Evolutionary conservation across 805 yeast genomes (phyloP).

Genomic region (Spathaspora hagerdaliae): DNA sequence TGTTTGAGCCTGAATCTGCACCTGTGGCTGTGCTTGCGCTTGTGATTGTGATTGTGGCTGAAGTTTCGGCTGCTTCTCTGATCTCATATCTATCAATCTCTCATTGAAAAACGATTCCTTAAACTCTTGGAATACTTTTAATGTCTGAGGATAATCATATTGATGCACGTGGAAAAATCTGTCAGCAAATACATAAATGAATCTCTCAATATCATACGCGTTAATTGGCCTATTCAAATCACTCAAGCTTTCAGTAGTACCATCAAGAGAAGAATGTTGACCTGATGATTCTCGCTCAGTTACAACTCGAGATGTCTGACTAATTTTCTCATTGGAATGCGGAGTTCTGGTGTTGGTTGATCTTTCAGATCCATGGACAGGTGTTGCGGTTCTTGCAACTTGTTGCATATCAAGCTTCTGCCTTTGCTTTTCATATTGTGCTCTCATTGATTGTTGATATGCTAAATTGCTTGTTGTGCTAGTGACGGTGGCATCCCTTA

Average conservation of each 20-base stretch:
- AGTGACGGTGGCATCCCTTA: not conserved
- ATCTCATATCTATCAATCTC: constrained; percentile 29
- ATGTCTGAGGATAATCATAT: constrained; percentile 41
- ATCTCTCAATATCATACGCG: constrained; percentile 35
- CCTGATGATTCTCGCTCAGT: not conserved
- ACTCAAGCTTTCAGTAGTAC: not conserved
- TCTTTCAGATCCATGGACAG: not conserved
- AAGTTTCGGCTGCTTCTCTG: constrained; percentile 11
- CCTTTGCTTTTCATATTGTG: constrained; percentile 22
- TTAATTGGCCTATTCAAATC: constrained; percentile 11
- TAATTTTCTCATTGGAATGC: not conserved
- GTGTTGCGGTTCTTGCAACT: not conserved
- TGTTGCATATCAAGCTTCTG: constrained; percentile 6
- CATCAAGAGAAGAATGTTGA: not conserved
- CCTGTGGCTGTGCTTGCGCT: constrained; percentile 2
- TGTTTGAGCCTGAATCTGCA: constrained; percentile 3
- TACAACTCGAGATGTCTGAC: not conserved
- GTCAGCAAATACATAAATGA: constrained; percentile 39
- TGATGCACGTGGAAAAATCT: constrained; percentile 37
- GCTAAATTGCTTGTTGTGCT: constrained; percentile 4
- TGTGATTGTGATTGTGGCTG: constrained; percentile 6
- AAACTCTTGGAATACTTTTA: constrained; percentile 40
- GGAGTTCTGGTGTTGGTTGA: not conserved
- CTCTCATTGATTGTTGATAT: constrained; percentile 17
- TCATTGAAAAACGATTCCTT: constrained; percentile 39